phyloP scores from a whole-genome alignment of 495 filamentous ascomycete genomes.

The Hypoxylon intermedium region DNA sequence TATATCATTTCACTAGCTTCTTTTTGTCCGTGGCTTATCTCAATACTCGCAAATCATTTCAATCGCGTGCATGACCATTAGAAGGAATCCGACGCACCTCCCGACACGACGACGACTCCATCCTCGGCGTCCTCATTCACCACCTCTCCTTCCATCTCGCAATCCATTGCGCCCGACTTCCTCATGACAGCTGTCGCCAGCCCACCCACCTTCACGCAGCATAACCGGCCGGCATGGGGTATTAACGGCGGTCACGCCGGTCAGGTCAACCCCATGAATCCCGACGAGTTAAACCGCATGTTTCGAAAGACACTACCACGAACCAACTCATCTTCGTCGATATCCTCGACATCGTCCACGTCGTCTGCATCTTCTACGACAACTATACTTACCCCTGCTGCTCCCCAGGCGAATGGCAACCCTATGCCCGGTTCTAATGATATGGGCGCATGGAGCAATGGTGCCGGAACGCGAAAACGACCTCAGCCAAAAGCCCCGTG shows the following conservation, averaged over 20 bases:
- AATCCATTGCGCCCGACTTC: slow-evolving; percentile 36
- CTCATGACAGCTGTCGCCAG: slow-evolving; percentile 96
- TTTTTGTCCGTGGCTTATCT: slow-evolving; percentile 15
- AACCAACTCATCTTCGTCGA: slow-evolving; percentile 86
- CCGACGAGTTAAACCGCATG: slow-evolving; percentile 87
- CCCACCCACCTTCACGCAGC: slow-evolving; percentile 83
- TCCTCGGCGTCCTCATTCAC: slow-evolving; percentile 45
- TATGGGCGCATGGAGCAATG: slow-evolving; percentile 56
- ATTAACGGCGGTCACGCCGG: slow-evolving; percentile 74
- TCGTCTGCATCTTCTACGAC: slow-evolving; percentile 67
- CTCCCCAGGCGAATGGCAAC: slow-evolving; percentile 48
- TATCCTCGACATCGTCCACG: slow-evolving; percentile 71
- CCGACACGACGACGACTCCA: slow-evolving; percentile 34
- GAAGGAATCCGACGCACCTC: slow-evolving; percentile 25
- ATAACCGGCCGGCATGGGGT: slow-evolving; percentile 69
- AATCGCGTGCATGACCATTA: slow-evolving; percentile 37
- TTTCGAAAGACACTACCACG: slow-evolving; percentile 86
- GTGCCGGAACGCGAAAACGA: slow-evolving; percentile 68
- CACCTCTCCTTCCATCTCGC: slow-evolving; percentile 48
- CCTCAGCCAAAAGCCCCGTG: slow-evolving; percentile 69
- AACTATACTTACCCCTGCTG: too few species aligned
- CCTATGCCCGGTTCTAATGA: slow-evolving; percentile 53
- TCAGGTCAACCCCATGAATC: slow-evolving; percentile 77
- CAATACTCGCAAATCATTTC: slow-evolving; percentile 9
- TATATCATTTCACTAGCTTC: slow-evolving; percentile 12